Evolutionary conservation across 1,284 basidiomycete genomes (phyloP), one percentile per base, ranked within the genome.

Genomic region (Xerocomus minutiporus): DNA sequence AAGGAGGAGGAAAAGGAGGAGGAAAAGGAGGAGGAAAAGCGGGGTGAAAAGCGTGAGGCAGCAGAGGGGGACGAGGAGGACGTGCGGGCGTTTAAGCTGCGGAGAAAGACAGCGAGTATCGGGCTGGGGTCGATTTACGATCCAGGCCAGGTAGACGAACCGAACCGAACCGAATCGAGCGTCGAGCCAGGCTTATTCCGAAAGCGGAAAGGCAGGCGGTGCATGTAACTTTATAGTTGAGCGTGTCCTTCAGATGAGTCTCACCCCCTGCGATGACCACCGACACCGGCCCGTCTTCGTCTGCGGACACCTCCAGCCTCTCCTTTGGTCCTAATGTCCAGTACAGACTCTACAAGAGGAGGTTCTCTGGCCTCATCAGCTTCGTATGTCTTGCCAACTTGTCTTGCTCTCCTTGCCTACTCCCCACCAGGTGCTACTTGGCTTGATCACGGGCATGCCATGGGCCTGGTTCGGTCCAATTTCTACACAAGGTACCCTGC

Each of bases 401-500:
- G 26, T 12, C 7, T 31, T 35, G 4, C 31, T 35, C 8, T 11
- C n/a, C 1, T 15, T 43, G 41, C 28, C 28, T 25, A 50, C 20
- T n/a, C 26, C 20, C 31, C 41, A 36, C 12, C 51, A 88, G 87
- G 73, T 83, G 17, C 38, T 82, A 8, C 68, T 91, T 25, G 86
- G 83, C 52, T 64, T 84, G 31, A 75, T 81, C 11, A 73, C 77
- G 1, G 86, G 79, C 2, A 82, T 87, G 80, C 70, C 76, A 12
- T 81, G 81, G 77, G 77, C 84, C 3, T 82, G 80, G 86, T 91
- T 91, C 62, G 88, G 87, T 8, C 86, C 89, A 2, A 88, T 91
- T 51, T 74, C 88, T 0, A 82, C 81, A 43, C 67, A 81, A 57
- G 75, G 88, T 89, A 53, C 39, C 71, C 36, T 15, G 8, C 8